Percentiles rank a stretch among this genome's conserved stretches.
These are phyloP conservation scores for Arthroderma sp. DNA, from an alignment of 2,329 filamentous ascomycete species.

Conservation along the genomic window DNA sequence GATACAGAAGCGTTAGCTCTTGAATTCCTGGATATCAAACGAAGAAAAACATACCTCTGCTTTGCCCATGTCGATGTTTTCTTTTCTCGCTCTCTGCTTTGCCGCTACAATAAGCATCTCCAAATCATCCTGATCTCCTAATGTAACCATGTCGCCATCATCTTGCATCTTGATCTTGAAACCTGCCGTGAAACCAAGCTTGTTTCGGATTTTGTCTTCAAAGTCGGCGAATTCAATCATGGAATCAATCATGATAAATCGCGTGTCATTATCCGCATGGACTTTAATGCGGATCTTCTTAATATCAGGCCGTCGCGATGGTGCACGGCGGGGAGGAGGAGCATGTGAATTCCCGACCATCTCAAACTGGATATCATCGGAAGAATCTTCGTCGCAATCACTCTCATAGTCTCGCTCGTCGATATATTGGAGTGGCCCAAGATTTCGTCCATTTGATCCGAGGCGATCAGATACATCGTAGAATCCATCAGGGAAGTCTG, in stretches of 20 bases:
- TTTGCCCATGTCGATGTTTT: conserved; percentile 73
- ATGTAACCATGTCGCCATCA: conserved; percentile 84
- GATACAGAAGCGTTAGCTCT: neutral
- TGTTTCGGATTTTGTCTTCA: conserved; percentile 65
- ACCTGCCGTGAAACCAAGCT: conserved; percentile 56
- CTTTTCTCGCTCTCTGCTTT: conserved; percentile 55
- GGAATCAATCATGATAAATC: conserved; percentile 76
- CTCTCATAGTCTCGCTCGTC: conserved; percentile 70
- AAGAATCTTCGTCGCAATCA: conserved; percentile 52
- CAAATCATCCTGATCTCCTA: conserved; percentile 91
- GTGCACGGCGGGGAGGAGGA: conserved; percentile 16
- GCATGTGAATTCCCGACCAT: conserved; percentile 44
- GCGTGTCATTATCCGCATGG: conserved; percentile 69
- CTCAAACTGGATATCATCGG: conserved; percentile 69
- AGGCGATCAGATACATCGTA: conserved; percentile 58
- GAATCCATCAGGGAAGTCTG: conserved; percentile 31
- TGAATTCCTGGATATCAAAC: neutral
- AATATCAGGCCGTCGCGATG: conserved; percentile 45
- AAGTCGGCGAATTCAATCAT: conserved; percentile 65
- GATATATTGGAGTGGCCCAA: conserved; percentile 48
- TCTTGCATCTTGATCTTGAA: conserved; percentile 85
- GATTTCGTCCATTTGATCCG: conserved; percentile 18
- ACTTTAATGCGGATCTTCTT: conserved; percentile 83
- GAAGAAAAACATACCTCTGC: conserved; percentile 61
- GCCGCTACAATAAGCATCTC: conserved; percentile 69